phyloP scores from a whole-genome alignment of 2,329 filamentous ascomycete genomes.

The Penicillium sp. region DNA sequence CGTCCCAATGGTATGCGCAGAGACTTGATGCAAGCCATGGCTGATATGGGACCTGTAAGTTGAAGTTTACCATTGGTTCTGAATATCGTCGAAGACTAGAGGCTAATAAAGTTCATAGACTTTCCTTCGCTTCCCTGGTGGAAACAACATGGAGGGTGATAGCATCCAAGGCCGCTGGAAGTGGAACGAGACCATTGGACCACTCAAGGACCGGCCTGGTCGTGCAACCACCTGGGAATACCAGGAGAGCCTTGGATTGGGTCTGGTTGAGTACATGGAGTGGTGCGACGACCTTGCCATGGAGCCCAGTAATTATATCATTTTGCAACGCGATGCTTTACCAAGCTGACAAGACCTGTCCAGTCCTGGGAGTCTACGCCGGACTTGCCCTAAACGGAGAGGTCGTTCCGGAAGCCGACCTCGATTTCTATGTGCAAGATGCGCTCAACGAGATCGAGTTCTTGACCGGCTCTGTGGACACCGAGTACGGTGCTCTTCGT shows the following conservation, averaged over 20 bases:
- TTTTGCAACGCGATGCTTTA: not conserved
- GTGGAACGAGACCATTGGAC: slow-evolving; percentile 54
- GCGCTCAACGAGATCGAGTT: slow-evolving; percentile 36
- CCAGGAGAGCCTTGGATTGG: slow-evolving; percentile 45
- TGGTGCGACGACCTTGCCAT: slow-evolving; percentile 48
- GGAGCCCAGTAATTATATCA: slow-evolving; percentile 31
- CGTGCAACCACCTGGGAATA: slow-evolving; percentile 43
- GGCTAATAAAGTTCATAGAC: slow-evolving; percentile 20
- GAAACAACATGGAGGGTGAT: slow-evolving; percentile 50
- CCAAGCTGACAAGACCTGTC: not conserved
- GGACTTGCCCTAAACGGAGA: slow-evolving; percentile 44
- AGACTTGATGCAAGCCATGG: slow-evolving; percentile 48
- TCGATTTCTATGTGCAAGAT: slow-evolving; percentile 34
- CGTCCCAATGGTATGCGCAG: slow-evolving; percentile 51
- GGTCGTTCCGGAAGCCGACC: slow-evolving; percentile 36
- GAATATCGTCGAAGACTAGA: not conserved
- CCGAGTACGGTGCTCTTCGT: slow-evolving; percentile 46
- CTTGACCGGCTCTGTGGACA: slow-evolving; percentile 26
- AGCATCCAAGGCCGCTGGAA: slow-evolving; percentile 42
- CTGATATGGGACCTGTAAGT: slow-evolving; percentile 24
- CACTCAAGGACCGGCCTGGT: slow-evolving; percentile 48
- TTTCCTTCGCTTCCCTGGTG: slow-evolving; percentile 52
- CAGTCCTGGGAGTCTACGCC: slow-evolving; percentile 44
- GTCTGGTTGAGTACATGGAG: slow-evolving; percentile 49
- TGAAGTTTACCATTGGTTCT: too few species aligned